A percentile compares a stretch with the other conserved stretches of the same genome.
These are phyloP conservation scores for Microdochium nivale DNA, from an alignment of 2,329 filamentous ascomycete species.

Conservation along the genomic window DNA sequence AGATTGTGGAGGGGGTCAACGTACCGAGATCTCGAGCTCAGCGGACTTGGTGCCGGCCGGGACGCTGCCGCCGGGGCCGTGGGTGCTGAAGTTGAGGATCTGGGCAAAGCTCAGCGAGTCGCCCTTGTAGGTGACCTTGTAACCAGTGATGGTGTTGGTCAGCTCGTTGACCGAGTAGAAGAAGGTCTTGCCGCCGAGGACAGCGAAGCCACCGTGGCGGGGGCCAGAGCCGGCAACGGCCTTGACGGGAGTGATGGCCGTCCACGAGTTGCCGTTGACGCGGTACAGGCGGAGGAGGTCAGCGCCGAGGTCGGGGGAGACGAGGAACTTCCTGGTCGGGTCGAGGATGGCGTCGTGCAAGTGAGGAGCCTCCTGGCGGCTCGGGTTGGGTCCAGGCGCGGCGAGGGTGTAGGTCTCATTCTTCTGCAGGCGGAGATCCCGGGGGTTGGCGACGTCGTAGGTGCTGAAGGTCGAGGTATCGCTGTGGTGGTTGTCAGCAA, in stretches of 20 bases:
- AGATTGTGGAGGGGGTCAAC: conserved; percentile 16
- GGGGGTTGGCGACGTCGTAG: conserved; percentile 32
- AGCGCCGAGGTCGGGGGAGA: conserved; percentile 58
- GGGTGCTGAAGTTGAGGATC: conserved; percentile 37
- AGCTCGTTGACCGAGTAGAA: conserved; percentile 57
- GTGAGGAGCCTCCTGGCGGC: conserved; percentile 49
- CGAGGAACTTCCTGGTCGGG: conserved; percentile 52
- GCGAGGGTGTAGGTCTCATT: conserved; percentile 29
- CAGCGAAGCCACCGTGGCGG: conserved; percentile 53
- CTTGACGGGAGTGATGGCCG: conserved; percentile 28
- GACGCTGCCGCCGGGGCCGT: conserved; percentile 31
- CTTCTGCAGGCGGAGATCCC: conserved; percentile 24
- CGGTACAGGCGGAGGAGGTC: conserved; percentile 51
- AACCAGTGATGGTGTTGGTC: conserved; percentile 46
- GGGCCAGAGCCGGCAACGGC: conserved; percentile 50
- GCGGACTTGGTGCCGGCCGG: conserved; percentile 36
- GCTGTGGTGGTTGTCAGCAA: conserved; percentile 3
- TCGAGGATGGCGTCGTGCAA: conserved; percentile 59
- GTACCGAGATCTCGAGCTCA: conserved; percentile 51
- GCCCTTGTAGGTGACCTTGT: conserved; percentile 41
- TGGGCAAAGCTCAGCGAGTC: conserved; percentile 33
- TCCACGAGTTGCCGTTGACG: conserved; percentile 35
- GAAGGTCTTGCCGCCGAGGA: conserved; percentile 34
- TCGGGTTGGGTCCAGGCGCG: conserved; percentile 25
- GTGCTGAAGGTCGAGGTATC: conserved; percentile 29